These are phyloP conservation scores for Rhizopogon vulgaris DNA, from an alignment of 768 basidiomycete genomes.

Conservation along the genomic window DNA sequence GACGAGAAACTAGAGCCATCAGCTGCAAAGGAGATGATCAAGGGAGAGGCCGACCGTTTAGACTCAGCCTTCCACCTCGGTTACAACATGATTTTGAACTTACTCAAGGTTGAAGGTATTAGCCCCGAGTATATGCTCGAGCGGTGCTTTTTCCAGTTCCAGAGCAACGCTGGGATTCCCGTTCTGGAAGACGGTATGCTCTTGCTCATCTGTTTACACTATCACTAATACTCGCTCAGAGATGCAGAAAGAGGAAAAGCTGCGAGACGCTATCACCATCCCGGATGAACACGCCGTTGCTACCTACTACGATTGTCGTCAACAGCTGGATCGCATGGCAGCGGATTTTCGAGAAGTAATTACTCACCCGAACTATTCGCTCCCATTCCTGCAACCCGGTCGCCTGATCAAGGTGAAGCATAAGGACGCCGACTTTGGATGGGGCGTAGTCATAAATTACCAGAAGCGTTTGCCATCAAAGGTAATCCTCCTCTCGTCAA, in stretches of 20 bases:
- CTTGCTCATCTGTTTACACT: not conserved
- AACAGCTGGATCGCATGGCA: slow-evolving; percentile 85
- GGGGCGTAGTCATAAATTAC: slow-evolving; percentile 93
- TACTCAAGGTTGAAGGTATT: slow-evolving; percentile 98
- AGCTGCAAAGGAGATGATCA: slow-evolving; percentile 94
- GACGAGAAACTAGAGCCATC: slow-evolving; percentile 95
- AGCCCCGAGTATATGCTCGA: slow-evolving; percentile 98
- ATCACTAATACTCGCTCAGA: slow-evolving; percentile 41
- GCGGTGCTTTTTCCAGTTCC: slow-evolving; percentile 97
- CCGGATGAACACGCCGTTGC: slow-evolving; percentile 78
- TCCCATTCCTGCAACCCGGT: slow-evolving; percentile 90
- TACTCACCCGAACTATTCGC: slow-evolving; percentile 90
- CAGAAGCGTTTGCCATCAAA: slow-evolving; percentile 84
- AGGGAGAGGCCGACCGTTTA: slow-evolving; percentile 92
- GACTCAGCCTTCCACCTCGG: slow-evolving; percentile 98
- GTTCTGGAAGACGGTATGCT: slow-evolving; percentile 71
- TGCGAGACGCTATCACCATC: slow-evolving; percentile 58
- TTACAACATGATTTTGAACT: slow-evolving; percentile 97
- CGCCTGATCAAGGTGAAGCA: slow-evolving; percentile 90
- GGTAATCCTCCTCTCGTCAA: slow-evolving; percentile 30
- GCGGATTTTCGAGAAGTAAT: slow-evolving; percentile 88
- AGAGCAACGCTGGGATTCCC: slow-evolving; percentile 90
- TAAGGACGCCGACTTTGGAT: slow-evolving; percentile 86
- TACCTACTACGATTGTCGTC: slow-evolving; percentile 90
- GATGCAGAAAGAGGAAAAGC: slow-evolving; percentile 64